Evolutionary conservation across 1,284 basidiomycete species (phyloP), one percentile per base, ranked within the genome.

Genomic region (Neolentinus lepideus): DNA sequence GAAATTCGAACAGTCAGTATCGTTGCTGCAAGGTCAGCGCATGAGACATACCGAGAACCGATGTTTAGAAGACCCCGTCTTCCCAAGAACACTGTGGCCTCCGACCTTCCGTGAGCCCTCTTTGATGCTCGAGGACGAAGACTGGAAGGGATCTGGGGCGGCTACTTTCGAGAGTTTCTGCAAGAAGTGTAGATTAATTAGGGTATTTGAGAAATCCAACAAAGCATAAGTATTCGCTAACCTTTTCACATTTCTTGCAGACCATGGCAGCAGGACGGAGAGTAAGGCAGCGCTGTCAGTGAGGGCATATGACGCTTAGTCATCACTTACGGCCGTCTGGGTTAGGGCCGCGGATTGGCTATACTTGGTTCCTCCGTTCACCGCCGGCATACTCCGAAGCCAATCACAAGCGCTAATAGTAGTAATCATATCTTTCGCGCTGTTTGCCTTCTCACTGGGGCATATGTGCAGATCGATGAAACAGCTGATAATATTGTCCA

Each of bases 141-240:
- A 77, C 43, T 77, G 79, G 71, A 90, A 91, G 29, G 88, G 88
- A 71, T 91, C 88, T 54, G 88, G 88, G 2, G 88, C 88, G 55
- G 88, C 88, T 52, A 91, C 75, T 67, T 87, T 88, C 57, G 87
- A 89, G 56, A 88, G 79, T 87, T 90, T 90, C 86, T 89, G 71
- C 46, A 35, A 58, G 52, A 57, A 55, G 56, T 19, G 16, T 33
- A 22, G 21, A 22, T 50, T 35, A 26, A 47, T 14, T 9, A 33
- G 29, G 12, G 4, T 31, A 31, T 31, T 12, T 31, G 29, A n/a
- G n/a, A n/a, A n/a, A n/a, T n/a, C n/a, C n/a, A n/a, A n/a, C n/a
- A n/a, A n/a, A n/a, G n/a, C n/a, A n/a, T 31, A 31, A 21, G 43
- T 24, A 4, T 36, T 10, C 3, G 63, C 75, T 54, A 58, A 81